Evolutionary conservation across 345 rosid species (phyloP).

Genomic region (Corymbia maculata): DNA sequence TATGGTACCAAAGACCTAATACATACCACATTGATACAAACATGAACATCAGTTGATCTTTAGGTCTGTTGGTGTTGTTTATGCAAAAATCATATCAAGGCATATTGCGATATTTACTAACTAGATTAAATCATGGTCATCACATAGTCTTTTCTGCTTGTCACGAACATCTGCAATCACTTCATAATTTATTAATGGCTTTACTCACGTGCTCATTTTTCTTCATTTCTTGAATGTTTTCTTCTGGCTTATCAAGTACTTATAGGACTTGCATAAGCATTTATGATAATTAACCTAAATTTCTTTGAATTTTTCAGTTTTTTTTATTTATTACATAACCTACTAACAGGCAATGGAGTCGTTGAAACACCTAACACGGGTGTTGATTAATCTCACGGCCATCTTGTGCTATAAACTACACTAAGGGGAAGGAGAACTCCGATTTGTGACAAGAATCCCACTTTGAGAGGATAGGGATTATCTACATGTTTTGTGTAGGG

Average conservation of each 20-base stretch:
- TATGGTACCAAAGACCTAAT: too few relatives aligned
- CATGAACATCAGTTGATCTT: too few relatives aligned
- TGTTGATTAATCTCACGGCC: neutral
- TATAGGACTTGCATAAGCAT: fast-evolving
- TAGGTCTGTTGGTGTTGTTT: too few relatives aligned
- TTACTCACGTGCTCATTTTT: too few relatives aligned
- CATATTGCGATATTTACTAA: too few relatives aligned
- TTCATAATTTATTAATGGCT: too few relatives aligned
- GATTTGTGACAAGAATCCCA: neutral
- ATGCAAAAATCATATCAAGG: too few relatives aligned
- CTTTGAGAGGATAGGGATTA: neutral
- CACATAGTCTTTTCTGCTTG: too few relatives aligned
- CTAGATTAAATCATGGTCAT: too few relatives aligned
- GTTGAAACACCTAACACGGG: neutral
- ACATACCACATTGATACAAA: too few relatives aligned
- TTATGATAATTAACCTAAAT: neutral
- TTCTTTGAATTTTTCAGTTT: fast-evolving
- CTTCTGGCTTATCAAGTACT: neutral
- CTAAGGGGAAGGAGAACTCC: neutral
- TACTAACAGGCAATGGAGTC: neutral
- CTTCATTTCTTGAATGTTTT: too few relatives aligned
- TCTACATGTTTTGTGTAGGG: neutral
- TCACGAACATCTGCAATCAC: too few relatives aligned
- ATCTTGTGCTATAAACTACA: neutral
- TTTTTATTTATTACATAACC: neutral